Evolutionary conservation across 164 flowering plant genomes (phyloP), one percentile per base, ranked within the genome.

Genomic region (Berberis thunbergii): DNA sequence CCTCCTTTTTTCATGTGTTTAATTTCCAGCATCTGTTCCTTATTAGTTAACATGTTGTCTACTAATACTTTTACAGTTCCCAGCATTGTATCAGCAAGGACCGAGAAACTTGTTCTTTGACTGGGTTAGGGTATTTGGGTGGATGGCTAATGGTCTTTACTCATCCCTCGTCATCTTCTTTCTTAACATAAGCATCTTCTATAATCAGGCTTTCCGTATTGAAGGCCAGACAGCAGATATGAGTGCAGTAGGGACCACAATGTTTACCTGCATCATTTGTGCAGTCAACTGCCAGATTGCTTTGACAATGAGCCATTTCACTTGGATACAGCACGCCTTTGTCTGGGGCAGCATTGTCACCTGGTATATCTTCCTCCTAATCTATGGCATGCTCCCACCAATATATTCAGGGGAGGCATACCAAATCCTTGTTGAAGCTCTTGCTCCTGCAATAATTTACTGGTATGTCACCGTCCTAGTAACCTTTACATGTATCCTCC

Each of bases 281-380:
- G 70, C 83, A 0, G 88, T 86, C 2, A 86, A 84, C 58, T 80
- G 81, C 71, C 91, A 84, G 67, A 80, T 94, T 49, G 96, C 95
- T 0, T 91, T 94, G 63, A 85, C 87, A 7, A 89, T 91, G 88
- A 86, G 93, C 78, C 95, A 94, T 73, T 94, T 90, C 76, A 90
- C 98, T n/a, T 90, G 91, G 91, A 90, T 94, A 46, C 98, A 94
- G 63, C 97, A 94, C 70, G 63, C 82, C 53, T 80, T 88, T 54
- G 77, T 94, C 59, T 91, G 99, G 97, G 99, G 97, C 11, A 89
- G 99, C 75, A 75, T 94, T 2, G 69, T 54, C 50, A 75, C 77
- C 10, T 94, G 99, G 99, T 94, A 86, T 67, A 39, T 87, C n/a
- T 87, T 91, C 65, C 88, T 94, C 46, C 58, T 81, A 3, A 68